A percentile compares a stretch with the other conserved stretches of the same genome.
Conservation (phyloP, 2,329 filamentous ascomycete species). For the Helminthosporium solani region DNA sequence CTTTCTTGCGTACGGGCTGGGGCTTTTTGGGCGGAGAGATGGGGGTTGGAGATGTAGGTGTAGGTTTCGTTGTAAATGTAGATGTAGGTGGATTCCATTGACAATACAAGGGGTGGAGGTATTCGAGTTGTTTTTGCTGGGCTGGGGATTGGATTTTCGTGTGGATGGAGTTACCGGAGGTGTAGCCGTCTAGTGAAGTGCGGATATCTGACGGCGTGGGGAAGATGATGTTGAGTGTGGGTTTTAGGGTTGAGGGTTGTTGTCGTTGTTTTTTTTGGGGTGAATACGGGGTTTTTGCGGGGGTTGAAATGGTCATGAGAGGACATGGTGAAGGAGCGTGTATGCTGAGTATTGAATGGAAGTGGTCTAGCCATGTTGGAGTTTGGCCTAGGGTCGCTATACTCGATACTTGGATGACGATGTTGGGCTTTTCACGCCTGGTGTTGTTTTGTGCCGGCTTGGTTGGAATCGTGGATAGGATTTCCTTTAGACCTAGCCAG, state of each 20-base stretch:
- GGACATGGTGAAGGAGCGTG: neutral
- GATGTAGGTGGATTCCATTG: constrained; percentile 63
- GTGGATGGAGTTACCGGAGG: constrained; percentile 76
- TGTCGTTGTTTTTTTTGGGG: too few species aligned
- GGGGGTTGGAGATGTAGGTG: neutral
- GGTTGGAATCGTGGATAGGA: constrained; percentile 53
- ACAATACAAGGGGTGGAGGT: constrained; percentile 68
- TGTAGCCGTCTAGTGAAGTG: constrained; percentile 73
- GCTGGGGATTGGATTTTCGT: constrained; percentile 70
- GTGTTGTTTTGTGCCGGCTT: constrained; percentile 15
- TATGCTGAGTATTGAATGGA: constrained; percentile 37
- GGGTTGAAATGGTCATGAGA: too few species aligned
- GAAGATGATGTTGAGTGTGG: constrained; percentile 72
- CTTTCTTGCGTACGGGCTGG: too few species aligned
- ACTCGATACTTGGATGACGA: constrained; percentile 72
- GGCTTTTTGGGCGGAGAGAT: too few species aligned
- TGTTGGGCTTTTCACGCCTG: constrained; percentile 28
- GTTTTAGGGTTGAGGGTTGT: constrained; percentile 19
- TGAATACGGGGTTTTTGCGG: too few species aligned
- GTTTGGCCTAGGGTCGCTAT: constrained; percentile 74
- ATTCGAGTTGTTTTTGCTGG: constrained; percentile 72
- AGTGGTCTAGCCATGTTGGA: constrained; percentile 70
- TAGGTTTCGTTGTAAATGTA: neutral
- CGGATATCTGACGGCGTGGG: constrained; percentile 79
- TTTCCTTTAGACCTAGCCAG: constrained; percentile 67